A percentile compares a stretch with the other conserved stretches of the same genome.
phyloP scores from a whole-genome alignment of 345 rosid genomes.

The Moricandia arvensis region DNA sequence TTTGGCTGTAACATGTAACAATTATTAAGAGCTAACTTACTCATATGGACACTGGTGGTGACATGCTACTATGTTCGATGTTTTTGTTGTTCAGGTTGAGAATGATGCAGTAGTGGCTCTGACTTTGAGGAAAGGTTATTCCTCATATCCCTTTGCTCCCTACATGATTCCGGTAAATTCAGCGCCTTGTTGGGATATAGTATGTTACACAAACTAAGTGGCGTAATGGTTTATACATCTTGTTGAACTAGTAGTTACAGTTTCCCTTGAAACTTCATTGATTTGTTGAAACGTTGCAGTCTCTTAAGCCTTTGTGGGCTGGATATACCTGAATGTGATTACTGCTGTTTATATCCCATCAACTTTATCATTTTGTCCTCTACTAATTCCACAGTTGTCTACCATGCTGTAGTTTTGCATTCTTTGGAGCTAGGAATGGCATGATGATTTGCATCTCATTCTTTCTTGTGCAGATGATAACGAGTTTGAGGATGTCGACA shows the following conservation, averaged over 20 bases:
- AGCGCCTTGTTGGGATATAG: neutral
- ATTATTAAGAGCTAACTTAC: neutral
- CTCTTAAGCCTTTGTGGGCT: too few relatives aligned
- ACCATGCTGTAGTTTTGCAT: neutral
- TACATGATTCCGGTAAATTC: neutral
- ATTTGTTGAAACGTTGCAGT: neutral
- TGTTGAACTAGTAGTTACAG: neutral
- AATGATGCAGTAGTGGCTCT: slow-evolving; percentile 94
- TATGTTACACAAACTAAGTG: neutral
- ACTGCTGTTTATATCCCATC: too few relatives aligned
- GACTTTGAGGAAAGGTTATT: slow-evolving; percentile 76
- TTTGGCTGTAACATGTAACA: neutral
- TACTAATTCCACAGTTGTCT: neutral
- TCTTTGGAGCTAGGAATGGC: slow-evolving; percentile 1
- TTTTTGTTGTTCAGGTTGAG: slow-evolving; percentile 65
- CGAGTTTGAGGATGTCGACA: slow-evolving; percentile 73
- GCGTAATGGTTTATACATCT: neutral
- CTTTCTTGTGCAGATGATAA: slow-evolving; percentile 51
- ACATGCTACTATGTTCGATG: neutral
- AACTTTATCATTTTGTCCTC: neutral
- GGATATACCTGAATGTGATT: too few relatives aligned
- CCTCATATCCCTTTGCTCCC: slow-evolving; percentile 19
- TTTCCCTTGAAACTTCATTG: slow-evolving; percentile 2
- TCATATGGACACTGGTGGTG: neutral
- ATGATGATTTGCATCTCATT: neutral